Evolutionary conservation across 2,329 filamentous ascomycete species (phyloP), one percentile per base, ranked within the genome.

Genomic region (Penicillium olsonii): DNA sequence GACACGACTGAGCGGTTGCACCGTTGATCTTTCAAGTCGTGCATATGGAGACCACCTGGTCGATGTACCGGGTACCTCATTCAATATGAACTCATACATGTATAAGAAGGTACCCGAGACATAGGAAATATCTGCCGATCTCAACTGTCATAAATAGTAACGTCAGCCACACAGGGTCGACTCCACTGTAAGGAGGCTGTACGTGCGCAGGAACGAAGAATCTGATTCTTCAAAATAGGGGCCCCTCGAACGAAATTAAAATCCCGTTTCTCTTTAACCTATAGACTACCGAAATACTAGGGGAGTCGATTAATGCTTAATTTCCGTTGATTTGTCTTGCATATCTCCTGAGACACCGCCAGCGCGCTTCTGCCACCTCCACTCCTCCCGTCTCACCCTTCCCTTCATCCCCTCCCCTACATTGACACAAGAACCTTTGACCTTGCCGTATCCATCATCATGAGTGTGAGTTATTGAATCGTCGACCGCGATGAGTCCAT

Each of bases 401-500:
- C 40, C n/a, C 41, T 42, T 52, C 52, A 46, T 53, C 50, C 43
- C 45, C 37, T 47, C 41, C 34, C 41, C 46, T 50, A 42, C 42
- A 29, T 42, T 31, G 15, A 22, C 19, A 26, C 42, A 22, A 35
- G 38, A 49, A 41, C 35, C 27, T 27, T 42, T 17, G 37, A 43
- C 11, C 8, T 24, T n/a, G n/a, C n/a, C 4, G 38, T 34, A 27
- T 24, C 31, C 24, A 15, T 44, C 66, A 77, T 65, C 56, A 79
- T 79, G 77, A 79, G 76, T 70, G 77, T 79, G 68, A 74, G 77
- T 77, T 67, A 71, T 68, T 70, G 22, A 24, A 24, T 24, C 22
- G 8, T 24, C n/a, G 40, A 37, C 19, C 26, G 22, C 19, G 19
- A 19, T 22, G 8, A 22, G 12, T n/a, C 34, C 33, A n/a, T 18